These are phyloP conservation scores for Rachicladosporium sp. DNA, from an alignment of 2,329 filamentous ascomycete genomes.

Conservation along the genomic window DNA sequence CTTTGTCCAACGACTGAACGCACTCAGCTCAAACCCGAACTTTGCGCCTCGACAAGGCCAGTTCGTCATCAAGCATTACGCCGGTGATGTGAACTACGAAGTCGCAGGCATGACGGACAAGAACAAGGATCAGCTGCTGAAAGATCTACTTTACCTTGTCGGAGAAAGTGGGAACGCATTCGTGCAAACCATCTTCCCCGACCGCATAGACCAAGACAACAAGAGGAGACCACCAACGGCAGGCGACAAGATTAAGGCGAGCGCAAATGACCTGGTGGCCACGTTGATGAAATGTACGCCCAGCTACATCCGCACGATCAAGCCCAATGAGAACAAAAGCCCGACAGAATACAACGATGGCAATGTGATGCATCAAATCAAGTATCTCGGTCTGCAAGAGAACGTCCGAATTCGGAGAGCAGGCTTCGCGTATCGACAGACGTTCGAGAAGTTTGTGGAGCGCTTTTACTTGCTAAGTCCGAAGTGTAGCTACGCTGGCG, in stretches of 20 bases:
- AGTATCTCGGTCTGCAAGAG: conserved; percentile 97
- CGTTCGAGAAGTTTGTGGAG: conserved; percentile 96
- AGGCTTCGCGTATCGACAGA: conserved; percentile 92
- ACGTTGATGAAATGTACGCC: conserved; percentile 96
- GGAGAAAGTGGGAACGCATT: conserved; percentile 74
- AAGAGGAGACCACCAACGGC: conserved; percentile 86
- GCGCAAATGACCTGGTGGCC: conserved; percentile 86
- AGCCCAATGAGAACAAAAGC: conserved; percentile 98
- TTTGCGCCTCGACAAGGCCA: conserved; percentile 85
- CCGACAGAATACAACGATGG: conserved; percentile 80
- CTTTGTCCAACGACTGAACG: conserved; percentile 86
- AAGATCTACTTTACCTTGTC: conserved; percentile 82
- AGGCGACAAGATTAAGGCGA: conserved; percentile 89
- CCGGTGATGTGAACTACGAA: conserved; percentile 88
- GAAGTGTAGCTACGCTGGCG: conserved; percentile 88
- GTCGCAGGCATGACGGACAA: conserved; percentile 98
- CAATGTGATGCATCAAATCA: conserved; percentile 96
- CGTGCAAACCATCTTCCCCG: conserved; percentile 76
- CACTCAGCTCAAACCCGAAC: conserved; percentile 75
- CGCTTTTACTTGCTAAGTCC: conserved; percentile 92
- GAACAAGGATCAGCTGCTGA: conserved; percentile 95
- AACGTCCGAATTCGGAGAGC: conserved; percentile 95
- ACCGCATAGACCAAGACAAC: conserved; percentile 92
- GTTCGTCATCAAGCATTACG: conserved; percentile 98
- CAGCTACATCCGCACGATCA: conserved; percentile 97